These are phyloP conservation scores for Aspergillus tubingensis DNA, from an alignment of 2,329 filamentous ascomycete species.

Conservation along the genomic window DNA sequence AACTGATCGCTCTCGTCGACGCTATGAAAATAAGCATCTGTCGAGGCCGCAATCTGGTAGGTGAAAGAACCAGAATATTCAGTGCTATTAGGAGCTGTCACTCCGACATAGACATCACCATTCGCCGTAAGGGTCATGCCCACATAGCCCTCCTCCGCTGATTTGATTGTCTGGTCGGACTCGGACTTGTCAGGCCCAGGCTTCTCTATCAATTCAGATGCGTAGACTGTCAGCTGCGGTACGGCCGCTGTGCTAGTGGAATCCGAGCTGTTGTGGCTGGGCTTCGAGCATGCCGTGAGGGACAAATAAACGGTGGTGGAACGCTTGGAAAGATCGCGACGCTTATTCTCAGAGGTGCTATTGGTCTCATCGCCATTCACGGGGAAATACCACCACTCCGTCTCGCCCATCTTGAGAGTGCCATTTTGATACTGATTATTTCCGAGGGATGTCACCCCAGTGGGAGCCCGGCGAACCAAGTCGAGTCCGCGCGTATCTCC, in stretches of 20 bases:
- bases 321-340: conserved; percentile 29
- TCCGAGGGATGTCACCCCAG: conserved; percentile 51
- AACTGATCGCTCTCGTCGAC: conserved; percentile 55
- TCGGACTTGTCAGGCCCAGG: conserved; percentile 63
- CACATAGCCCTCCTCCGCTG: conserved; percentile 70
- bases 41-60: conserved; percentile 79
- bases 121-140: conserved; percentile 63
- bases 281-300: conserved; percentile 82
- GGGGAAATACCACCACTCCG: conserved; percentile 66
- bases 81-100: conserved; percentile 69
- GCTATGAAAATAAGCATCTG: conserved; percentile 73
- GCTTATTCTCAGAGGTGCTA: conserved; percentile 34
- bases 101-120: conserved; percentile 72
- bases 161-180: conserved; percentile 43
- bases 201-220: conserved; percentile 60
- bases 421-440: conserved; percentile 67
- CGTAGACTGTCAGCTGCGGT: conserved; percentile 75
- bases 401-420: conserved; percentile 65
- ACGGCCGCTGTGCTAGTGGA: conserved; percentile 47
- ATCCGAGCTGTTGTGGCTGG: conserved; percentile 55
- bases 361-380: conserved; percentile 49
- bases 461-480: conserved; percentile 60
- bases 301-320: conserved; percentile 71
- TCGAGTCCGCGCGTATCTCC: conserved; percentile 35
- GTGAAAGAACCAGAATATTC: conserved; percentile 69